Base-by-base conservation (phyloP, 768 basidiomycete species). In the Holtermannia corniformis region DNA sequence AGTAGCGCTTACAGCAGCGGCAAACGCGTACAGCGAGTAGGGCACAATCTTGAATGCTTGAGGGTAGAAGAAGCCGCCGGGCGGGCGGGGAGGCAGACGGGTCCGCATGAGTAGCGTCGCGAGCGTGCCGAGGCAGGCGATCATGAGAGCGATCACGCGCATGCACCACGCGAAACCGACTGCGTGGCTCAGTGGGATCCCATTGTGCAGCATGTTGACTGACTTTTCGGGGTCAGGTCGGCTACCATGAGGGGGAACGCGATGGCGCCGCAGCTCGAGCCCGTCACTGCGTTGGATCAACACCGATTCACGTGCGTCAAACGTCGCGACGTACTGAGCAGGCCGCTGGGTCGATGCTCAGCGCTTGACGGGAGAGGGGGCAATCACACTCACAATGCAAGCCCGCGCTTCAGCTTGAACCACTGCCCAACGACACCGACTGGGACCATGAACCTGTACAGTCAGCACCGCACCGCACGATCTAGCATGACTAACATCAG, bases 361-460 rank as follows among this genome's bases (percentile, higher is more conserved):
- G 4, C 27, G 2, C 5, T 11, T 10, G n/a, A 46, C 23, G 14
- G 42, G 14, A n/a, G 16, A 5, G 7, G n/a, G n/a, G n/a, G n/a
- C n/a, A n/a, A n/a, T n/a, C n/a, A n/a, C n/a, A 50, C 58, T 59
- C 44, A 59, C 58, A 61, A 61, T 26, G 59, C 59, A 23, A 61
- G 46, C 3, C 59, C 59, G 19, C 59, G 22, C 48, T 42, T 50
- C 14, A 50, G 5, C 14, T 37, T 53, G 53, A 61, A 61, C 59
- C 59, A 61, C 23, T 61, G 59, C 4, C 56, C 52, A 23, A 57
- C 50, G 28, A 57, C 52, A 3, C 59, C 59, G 32, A 61, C 53
- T 2, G 59, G 59, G 2, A 52, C 51, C 48, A 61, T 61, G 44
- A 61, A 61, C 41, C 59, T 61, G 32, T 7, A 7, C 32, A 16